phyloP scores from a whole-genome alignment of 306 rosid genomes.

The Quercus engelmannii region DNA sequence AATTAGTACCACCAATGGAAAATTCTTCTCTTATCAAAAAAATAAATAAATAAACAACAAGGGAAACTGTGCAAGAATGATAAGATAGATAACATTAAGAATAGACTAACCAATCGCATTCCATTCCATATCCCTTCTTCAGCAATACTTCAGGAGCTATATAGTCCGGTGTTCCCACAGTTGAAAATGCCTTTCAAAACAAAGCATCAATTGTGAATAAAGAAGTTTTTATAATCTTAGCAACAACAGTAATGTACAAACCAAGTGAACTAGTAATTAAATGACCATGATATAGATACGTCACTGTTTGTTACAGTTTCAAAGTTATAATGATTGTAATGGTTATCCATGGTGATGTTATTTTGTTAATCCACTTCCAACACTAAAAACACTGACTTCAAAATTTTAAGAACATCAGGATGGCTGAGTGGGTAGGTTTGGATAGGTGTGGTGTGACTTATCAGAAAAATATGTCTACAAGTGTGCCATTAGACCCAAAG shows the following conservation, averaged over 20 bases:
- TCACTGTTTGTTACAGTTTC: background rate
- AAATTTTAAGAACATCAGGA: background rate
- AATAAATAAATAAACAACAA: background rate
- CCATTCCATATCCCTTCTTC: constrained; percentile 99
- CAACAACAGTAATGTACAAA: constrained; percentile 12
- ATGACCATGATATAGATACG: constrained; percentile 11
- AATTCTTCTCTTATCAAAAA: too few relatives aligned
- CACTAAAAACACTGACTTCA: background rate
- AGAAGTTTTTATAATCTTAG: constrained; percentile 19
- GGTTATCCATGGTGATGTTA: background rate
- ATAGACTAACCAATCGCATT: constrained; percentile 92
- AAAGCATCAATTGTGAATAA: constrained; percentile 26
- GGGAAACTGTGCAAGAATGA: constrained; percentile 10
- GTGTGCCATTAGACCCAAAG: background rate
- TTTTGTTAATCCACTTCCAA: background rate
- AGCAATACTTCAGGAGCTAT: constrained; percentile 96
- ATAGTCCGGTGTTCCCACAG: constrained; percentile 98
- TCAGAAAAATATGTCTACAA: background rate
- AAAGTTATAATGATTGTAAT: background rate
- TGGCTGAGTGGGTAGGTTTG: background rate
- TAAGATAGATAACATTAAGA: constrained; percentile 20
- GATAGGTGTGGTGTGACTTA: background rate
- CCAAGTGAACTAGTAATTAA: constrained; percentile 12
- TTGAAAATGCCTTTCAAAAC: constrained; percentile 81
- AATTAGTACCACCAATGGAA: too few relatives aligned